phyloP scores from a whole-genome alignment of 495 filamentous ascomycete species.

The Xanthoparmelia taractica region DNA sequence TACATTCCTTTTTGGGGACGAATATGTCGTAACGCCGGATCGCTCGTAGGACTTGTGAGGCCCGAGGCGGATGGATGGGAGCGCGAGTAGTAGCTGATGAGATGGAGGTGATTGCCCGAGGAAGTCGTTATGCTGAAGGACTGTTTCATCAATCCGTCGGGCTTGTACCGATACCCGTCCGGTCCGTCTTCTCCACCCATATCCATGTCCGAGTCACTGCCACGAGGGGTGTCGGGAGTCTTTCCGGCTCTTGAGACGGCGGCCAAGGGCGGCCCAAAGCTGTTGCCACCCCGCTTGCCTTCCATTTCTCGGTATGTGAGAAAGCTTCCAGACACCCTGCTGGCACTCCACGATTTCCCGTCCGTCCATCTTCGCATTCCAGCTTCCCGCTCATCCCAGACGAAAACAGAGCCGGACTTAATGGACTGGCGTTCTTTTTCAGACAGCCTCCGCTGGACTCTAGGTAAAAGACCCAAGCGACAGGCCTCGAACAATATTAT shows the following conservation, averaged over 20 bases:
- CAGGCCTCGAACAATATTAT: slow-evolving; percentile 98
- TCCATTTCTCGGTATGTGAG: slow-evolving; percentile 98
- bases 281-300: slow-evolving; percentile 72
- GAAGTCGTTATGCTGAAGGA: slow-evolving; percentile 98
- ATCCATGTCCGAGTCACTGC: slow-evolving; percentile 70
- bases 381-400: slow-evolving; percentile 97
- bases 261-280: slow-evolving; percentile 47
- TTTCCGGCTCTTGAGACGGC: slow-evolving; percentile 53
- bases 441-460: slow-evolving; percentile 86
- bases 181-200: slow-evolving; percentile 72
- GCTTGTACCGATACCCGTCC: slow-evolving; percentile 95
- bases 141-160: slow-evolving; percentile 96
- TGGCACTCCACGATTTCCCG: slow-evolving; percentile 98
- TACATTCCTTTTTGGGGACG: slow-evolving; percentile 86
- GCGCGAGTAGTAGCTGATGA: slow-evolving; percentile 94
- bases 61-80: slow-evolving; percentile 57
- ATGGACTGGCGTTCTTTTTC: slow-evolving; percentile 96
- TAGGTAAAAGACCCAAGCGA: slow-evolving; percentile 76
- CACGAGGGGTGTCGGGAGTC: slow-evolving; percentile 69
- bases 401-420: slow-evolving; percentile 91
- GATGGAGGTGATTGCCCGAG: slow-evolving; percentile 79
- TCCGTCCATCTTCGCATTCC: slow-evolving; percentile 99
- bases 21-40: slow-evolving; percentile 75
- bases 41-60: slow-evolving; percentile 69
- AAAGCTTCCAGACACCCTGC: slow-evolving; percentile 94